Conservation (phyloP, 2,329 filamentous ascomycete species). For the Stagonosporopsis tanaceti region DNA sequence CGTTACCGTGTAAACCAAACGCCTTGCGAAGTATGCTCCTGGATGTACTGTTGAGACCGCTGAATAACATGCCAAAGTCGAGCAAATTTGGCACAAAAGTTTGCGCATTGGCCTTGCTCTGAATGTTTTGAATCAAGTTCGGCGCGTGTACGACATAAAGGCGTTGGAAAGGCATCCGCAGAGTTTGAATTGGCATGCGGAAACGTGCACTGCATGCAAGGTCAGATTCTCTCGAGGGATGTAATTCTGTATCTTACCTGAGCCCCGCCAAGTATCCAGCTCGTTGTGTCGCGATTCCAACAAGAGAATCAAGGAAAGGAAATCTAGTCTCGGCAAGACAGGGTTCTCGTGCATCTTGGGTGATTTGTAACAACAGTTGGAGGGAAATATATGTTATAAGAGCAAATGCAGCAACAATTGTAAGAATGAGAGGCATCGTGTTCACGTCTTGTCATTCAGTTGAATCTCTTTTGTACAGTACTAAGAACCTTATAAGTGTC, state of each 20-base stretch:
- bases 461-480: background rate
- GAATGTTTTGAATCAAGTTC: constrained; percentile 49
- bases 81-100: constrained; percentile 51
- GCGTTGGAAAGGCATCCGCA: constrained; percentile 53
- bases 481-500: background rate
- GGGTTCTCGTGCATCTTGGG: constrained; percentile 7
- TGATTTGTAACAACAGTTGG: constrained; percentile 1
- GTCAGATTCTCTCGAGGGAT: background rate
- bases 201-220: constrained; percentile 18
- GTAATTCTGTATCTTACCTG: background rate
- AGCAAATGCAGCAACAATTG: background rate
- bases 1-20: constrained; percentile 49
- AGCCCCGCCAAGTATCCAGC: constrained; percentile 2
- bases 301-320: constrained; percentile 3
- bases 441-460: background rate
- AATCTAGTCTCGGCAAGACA: constrained; percentile 1
- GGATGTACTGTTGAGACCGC: constrained; percentile 32
- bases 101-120: constrained; percentile 49
- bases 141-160: constrained; percentile 54
- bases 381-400: background rate
- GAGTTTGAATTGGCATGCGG: constrained; percentile 50
- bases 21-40: constrained; percentile 24
- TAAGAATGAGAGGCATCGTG: constrained; percentile 5
- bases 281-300: constrained; percentile 9
- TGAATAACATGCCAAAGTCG: constrained; percentile 43